Base-by-base conservation (phyloP, 768 basidiomycete species). In the Psilocybe subaeruginosa region DNA sequence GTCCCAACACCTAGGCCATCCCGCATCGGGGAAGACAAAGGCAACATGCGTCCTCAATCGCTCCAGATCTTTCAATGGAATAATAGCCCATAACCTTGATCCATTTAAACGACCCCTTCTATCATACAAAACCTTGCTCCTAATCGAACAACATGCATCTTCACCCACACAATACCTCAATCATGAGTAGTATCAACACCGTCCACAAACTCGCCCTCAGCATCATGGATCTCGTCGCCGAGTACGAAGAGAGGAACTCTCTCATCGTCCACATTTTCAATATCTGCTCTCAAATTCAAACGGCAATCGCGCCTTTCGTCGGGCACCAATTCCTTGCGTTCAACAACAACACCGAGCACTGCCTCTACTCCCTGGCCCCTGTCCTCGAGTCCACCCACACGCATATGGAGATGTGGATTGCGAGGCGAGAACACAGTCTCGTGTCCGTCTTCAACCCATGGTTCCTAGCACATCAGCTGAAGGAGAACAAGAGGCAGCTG, bases 161-260 rank as follows among this genome's bases (percentile, higher is more conserved):
- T 23, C 23, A 23, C 23, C 33, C 11, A 35, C 33, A 35, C 6
- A 35, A 35, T 35, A 35, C 3, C 33, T 7, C 33, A 35, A 35
- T 11, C 33, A 35, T 11, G 33, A 35, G 6, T 11, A 35, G 33
- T 11, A 35, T 35, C 33, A 0, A 35, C 33, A n/a, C 30, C 16
- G 51, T 53, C 33, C 14, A 53, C n/a, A 53, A 53, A n/a, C 30
- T 53, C 16, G 16, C 51, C 35, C 31, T 53, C 31, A n/a, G 16
- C 33, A 53, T 35, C 33, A 53, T 53, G 51, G 51, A 53, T 17
- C 5, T 53, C 33, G 51, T 53, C 51, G 51, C 51, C 5, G 51
- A 31, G 3, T 53, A 53, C 51, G 51, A 53, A 53, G 51, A 37
- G 16, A 12, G 51, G 33, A 53, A 53, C 11, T 53, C 51, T 11